Evolutionary conservation across 2,329 filamentous ascomycete genomes (phyloP).

Genomic region (Monilinia vaccinii-corymbosi): DNA sequence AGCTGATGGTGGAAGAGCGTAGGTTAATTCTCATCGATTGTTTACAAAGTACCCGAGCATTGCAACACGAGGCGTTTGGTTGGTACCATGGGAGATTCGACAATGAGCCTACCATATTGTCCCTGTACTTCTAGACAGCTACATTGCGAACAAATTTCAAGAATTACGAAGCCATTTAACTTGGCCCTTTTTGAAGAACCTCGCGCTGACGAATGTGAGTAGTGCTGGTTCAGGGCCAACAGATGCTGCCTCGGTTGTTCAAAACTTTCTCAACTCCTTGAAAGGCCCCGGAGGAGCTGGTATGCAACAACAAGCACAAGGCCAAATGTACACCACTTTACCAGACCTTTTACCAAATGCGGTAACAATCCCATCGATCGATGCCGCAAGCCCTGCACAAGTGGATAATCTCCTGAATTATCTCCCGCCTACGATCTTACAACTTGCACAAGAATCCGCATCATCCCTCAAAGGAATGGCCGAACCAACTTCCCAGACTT

Average conservation of each 20-base stretch:
- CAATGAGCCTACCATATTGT: constrained; percentile 14
- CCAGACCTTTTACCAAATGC: constrained; percentile 74
- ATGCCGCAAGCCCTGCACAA: constrained; percentile 45
- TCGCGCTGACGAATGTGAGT: constrained; percentile 37
- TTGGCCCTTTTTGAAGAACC: neutral
- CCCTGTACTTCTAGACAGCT: constrained; percentile 30
- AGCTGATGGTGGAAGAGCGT: constrained; percentile 97
- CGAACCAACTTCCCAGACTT: constrained; percentile 59
- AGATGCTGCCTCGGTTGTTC: constrained; percentile 71
- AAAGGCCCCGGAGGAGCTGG: constrained; percentile 39
- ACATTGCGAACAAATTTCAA: constrained; percentile 24
- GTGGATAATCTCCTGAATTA: constrained; percentile 68
- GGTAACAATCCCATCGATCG: constrained; percentile 69
- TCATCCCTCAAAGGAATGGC: constrained; percentile 46
- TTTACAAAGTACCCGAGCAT: constrained; percentile 21
- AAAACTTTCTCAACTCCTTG: constrained; percentile 81
- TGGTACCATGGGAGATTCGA: constrained; percentile 18
- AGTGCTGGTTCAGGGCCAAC: constrained; percentile 49
- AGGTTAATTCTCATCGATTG: constrained; percentile 51
- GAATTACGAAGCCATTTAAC: constrained; percentile 11
- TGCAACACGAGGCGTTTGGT: constrained; percentile 25
- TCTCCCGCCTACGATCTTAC: constrained; percentile 69
- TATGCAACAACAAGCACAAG: constrained; percentile 38
- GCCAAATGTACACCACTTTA: constrained; percentile 70
- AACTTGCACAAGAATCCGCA: constrained; percentile 62